phyloP scores from a whole-genome alignment of 1,284 basidiomycete species.

The Gomphus bonarii region DNA sequence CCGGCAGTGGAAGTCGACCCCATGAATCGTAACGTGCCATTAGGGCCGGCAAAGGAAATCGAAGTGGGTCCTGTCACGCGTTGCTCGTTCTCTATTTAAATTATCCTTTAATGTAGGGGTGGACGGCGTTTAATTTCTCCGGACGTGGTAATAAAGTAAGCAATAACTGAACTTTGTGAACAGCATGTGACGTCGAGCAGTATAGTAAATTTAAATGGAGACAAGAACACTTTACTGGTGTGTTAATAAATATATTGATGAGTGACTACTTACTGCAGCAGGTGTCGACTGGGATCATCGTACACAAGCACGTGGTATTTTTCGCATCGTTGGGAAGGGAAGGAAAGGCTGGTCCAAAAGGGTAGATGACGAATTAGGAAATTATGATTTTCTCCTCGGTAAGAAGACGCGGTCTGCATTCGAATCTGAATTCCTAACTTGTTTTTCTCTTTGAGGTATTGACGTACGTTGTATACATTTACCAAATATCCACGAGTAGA shows the following conservation, averaged over 20 bases:
- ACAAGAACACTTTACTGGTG: slow-evolving; percentile 65
- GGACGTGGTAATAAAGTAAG: slow-evolving; percentile 64
- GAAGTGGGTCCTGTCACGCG: slow-evolving; percentile 35
- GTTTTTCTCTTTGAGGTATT: neutral
- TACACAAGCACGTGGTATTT: slow-evolving; percentile 51
- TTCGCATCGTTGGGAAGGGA: slow-evolving; percentile 42
- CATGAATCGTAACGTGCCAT: slow-evolving; percentile 45
- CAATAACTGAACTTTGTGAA: neutral
- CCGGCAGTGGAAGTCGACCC: slow-evolving; percentile 67
- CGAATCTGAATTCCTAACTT: neutral
- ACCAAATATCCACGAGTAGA: neutral
- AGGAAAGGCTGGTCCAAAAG: slow-evolving; percentile 62
- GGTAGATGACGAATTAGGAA: slow-evolving; percentile 63
- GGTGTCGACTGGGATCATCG: slow-evolving; percentile 85
- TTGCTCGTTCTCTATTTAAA: neutral
- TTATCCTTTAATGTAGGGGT: slow-evolving; percentile 39
- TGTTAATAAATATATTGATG: slow-evolving; percentile 11
- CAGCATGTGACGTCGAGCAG: slow-evolving; percentile 25
- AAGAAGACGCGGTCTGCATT: neutral
- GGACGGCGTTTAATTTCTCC: slow-evolving; percentile 81
- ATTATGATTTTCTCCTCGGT: slow-evolving; percentile 75
- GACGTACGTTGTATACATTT: neutral
- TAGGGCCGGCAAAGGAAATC: slow-evolving; percentile 59
- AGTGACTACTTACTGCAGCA: slow-evolving; percentile 15
- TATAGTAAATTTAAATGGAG: slow-evolving; percentile 64